Evolutionary conservation across 2,329 filamentous ascomycete species (phyloP).

Genomic region (Sphaerostilbella broomeana): DNA sequence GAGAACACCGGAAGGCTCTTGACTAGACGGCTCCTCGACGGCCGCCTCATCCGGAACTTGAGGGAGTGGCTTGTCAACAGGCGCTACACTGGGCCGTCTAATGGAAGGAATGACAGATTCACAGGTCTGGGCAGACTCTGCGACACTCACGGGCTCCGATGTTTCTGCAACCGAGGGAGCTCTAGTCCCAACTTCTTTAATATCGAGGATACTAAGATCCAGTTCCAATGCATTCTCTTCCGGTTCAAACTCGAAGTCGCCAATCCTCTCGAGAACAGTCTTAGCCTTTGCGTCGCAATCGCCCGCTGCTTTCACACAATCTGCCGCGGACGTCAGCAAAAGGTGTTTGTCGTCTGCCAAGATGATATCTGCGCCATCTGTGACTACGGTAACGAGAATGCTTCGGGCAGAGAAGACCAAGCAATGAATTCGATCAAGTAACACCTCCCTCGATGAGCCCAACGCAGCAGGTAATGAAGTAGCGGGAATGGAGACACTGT

Average conservation of each 20-base stretch:
- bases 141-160: constrained; percentile 33
- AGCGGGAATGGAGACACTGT: constrained; percentile 63
- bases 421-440: constrained; percentile 74
- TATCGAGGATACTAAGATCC: constrained; percentile 46
- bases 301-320: constrained; percentile 82
- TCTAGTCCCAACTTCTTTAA: constrained; percentile 29
- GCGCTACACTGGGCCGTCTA: constrained; percentile 34
- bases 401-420: constrained; percentile 76
- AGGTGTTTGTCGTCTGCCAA: constrained; percentile 72
- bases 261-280: constrained; percentile 76
- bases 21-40: constrained; percentile 16
- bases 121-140: constrained; percentile 32
- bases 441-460: constrained; percentile 61
- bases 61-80: constrained; percentile 62
- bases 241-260: constrained; percentile 83
- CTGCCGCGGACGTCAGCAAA: constrained; percentile 72
- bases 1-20: constrained; percentile 27
- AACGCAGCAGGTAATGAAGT: too few relatives aligned
- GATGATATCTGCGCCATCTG: constrained; percentile 69
- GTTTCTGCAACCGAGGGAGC: constrained; percentile 28
- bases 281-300: constrained; percentile 87
- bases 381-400: constrained; percentile 62
- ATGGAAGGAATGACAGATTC: constrained; percentile 31
- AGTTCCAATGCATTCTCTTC: constrained; percentile 51
- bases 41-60: constrained; percentile 44